Evolutionary conservation across 2,329 filamentous ascomycete species (phyloP), one percentile per base, ranked within the genome.

Genomic region (Colletotrichum tabaci): DNA sequence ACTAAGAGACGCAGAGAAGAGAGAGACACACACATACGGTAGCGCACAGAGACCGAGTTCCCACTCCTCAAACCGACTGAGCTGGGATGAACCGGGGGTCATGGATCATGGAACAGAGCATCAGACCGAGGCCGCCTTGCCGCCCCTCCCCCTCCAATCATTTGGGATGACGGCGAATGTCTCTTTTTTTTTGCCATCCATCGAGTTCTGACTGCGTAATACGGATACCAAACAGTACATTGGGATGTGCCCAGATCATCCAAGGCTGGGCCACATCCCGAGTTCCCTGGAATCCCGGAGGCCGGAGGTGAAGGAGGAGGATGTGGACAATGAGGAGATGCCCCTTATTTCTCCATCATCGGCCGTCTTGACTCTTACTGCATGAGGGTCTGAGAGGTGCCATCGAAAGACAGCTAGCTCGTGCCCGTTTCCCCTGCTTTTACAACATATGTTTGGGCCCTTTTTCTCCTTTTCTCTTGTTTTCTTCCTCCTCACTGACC

Each of bases 191-290:
- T 30, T 8, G 3, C 46, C 30, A 21, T 47, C 8, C 12, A n/a
- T 21, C n/a, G 52, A 9, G 30, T 30, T 30, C 6, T 30, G 30
- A 30, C 30, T 30, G 30, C 30, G 30, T 30, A 30, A 30, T 8
- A 9, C 30, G 6, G 30, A 30, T 30, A 30, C 30, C 30, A 35
- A 35, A 38, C 53, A 23, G 23, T 23, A 16, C 35, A 40, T 47
- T 57, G 35, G 40, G 50, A 46, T 67, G 61, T 53, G 61, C 66
- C 66, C 52, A 53, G 61, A 69, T 40, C 30, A 16, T 50, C 38
- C 35, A 40, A 55, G 40, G 38, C 66, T 64, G 66, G 61, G 66
- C 61, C 61, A 69, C 61, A 69, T 66, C 52, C 60, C 60, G 66
- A 55, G 50, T 65, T 18, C 40, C 40, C 61, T 65, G 49, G 44